These are phyloP conservation scores for Rhodotorula toruloides DNA, from an alignment of 768 basidiomycete genomes.

Conservation along the genomic window DNA sequence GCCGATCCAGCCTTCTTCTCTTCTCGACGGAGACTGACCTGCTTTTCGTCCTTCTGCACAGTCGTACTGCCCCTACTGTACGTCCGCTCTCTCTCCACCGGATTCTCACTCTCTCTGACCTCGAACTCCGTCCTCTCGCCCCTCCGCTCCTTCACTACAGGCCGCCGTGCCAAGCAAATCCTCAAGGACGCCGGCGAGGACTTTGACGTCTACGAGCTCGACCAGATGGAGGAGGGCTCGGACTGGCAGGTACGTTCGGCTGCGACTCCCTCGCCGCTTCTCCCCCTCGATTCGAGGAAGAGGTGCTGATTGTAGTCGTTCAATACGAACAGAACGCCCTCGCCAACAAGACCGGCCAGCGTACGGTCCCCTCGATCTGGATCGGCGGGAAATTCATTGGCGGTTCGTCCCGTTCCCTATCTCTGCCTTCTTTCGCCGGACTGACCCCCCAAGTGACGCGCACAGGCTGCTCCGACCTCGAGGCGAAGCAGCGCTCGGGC, in stretches of 20 bases:
- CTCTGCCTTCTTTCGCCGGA: not conserved
- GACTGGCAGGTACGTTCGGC: slow-evolving; percentile 31
- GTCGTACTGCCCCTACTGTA: slow-evolving; percentile 24
- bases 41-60: not conserved
- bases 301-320: not conserved
- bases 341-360: slow-evolving; percentile 36
- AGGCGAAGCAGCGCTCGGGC: slow-evolving; percentile 26
- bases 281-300: not conserved
- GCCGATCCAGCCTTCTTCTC: not conserved
- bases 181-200: slow-evolving; percentile 20
- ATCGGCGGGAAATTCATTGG: slow-evolving; percentile 28
- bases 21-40: not conserved
- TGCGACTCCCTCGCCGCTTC: not conserved
- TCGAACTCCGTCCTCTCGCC: not conserved
- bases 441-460: not conserved
- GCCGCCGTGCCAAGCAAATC: slow-evolving; percentile 4
- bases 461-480: slow-evolving; percentile 34
- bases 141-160: not conserved
- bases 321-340: slow-evolving; percentile 16
- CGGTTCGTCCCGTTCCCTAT: slow-evolving; percentile 3
- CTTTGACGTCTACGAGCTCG: slow-evolving; percentile 33
- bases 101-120: not conserved
- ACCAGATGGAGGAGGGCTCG: slow-evolving; percentile 31
- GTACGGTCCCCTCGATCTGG: slow-evolving; percentile 36
- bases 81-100: too few species aligned